A percentile compares a stretch with the other conserved stretches of the same genome.
Conservation (phyloP, 2,329 filamentous ascomycete genomes). For the Thelonectria rubi region DNA sequence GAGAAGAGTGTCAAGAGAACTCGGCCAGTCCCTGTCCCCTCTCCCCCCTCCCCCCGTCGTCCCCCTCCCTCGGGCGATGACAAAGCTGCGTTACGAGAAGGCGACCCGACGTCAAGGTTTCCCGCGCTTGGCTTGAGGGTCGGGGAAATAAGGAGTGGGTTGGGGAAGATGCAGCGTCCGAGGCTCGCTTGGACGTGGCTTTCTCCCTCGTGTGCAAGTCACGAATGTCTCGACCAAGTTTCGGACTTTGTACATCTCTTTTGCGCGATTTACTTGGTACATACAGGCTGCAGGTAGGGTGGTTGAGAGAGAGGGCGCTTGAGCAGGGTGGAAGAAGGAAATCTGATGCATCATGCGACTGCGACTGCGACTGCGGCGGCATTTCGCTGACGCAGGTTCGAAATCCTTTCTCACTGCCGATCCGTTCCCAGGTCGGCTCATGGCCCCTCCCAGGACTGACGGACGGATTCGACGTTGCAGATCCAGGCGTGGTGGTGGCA, state of each 20-base stretch:
- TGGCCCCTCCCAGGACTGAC: neutral
- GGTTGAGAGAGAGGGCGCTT: slow-evolving; percentile 8
- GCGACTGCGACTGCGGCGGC: slow-evolving; percentile 8
- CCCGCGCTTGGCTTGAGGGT: neutral
- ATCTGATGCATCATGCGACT: slow-evolving; percentile 22
- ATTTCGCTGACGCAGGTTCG: slow-evolving; percentile 1
- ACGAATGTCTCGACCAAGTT: slow-evolving; percentile 1
- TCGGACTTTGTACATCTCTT: neutral
- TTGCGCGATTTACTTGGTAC: slow-evolving; percentile 24
- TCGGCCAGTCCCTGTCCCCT: slow-evolving; percentile 12
- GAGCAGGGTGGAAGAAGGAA: slow-evolving; percentile 7
- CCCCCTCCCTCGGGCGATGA: slow-evolving; percentile 6
- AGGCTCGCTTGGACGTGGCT: slow-evolving; percentile 19
- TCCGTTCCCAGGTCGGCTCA: slow-evolving; percentile 10
- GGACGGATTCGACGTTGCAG: neutral
- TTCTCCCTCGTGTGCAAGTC: slow-evolving; percentile 8
- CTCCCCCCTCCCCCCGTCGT: neutral
- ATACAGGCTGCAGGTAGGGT: slow-evolving; percentile 5
- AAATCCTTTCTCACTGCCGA: slow-evolving; percentile 11
- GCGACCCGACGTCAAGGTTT: slow-evolving; percentile 2
- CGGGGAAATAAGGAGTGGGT: slow-evolving; percentile 5
- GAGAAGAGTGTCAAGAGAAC: slow-evolving; percentile 11
- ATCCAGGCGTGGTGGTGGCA: slow-evolving; percentile 4
- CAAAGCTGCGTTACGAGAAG: slow-evolving; percentile 18
- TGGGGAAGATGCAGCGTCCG: slow-evolving; percentile 7